Evolutionary conservation across 768 basidiomycete species (phyloP).

Genomic region (Gloeopeniophorella convolvens): DNA sequence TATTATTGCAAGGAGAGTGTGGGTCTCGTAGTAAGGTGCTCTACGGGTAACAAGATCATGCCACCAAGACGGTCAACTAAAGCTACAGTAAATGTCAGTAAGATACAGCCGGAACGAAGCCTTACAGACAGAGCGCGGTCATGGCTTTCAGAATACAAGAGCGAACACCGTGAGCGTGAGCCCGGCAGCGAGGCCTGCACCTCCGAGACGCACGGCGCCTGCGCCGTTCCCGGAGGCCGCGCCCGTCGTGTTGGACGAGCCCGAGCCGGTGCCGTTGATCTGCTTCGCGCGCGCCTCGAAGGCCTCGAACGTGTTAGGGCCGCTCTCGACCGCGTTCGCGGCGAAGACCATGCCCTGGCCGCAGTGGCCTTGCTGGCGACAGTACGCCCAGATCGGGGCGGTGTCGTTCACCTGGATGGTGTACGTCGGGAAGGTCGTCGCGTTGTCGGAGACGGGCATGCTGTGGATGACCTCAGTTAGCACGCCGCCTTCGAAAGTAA

Average conservation of each 20-base stretch:
- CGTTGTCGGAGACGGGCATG: slow-evolving; percentile 41
- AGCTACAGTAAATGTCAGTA: slow-evolving; percentile 4
- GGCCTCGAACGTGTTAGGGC: slow-evolving; percentile 47
- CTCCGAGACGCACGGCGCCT: slow-evolving; percentile 15
- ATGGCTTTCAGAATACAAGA: neutral
- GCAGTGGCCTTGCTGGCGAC: slow-evolving; percentile 46
- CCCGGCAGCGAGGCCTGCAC: neutral
- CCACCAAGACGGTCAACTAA: slow-evolving; percentile 1
- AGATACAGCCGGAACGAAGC: slow-evolving; percentile 13
- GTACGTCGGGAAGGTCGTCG: slow-evolving; percentile 45
- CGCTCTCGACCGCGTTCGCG: slow-evolving; percentile 44
- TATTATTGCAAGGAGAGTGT: neutral
- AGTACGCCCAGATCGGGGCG: slow-evolving; percentile 50
- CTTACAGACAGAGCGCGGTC: neutral
- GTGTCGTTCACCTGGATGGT: slow-evolving; percentile 51
- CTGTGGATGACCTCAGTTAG: slow-evolving; percentile 22
- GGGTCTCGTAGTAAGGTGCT: neutral
- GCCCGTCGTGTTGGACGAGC: slow-evolving; percentile 14
- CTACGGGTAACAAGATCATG: neutral
- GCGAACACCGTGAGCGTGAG: slow-evolving; percentile 6
- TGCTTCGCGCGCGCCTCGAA: slow-evolving; percentile 43
- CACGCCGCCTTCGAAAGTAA: neutral
- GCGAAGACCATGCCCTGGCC: slow-evolving; percentile 55
- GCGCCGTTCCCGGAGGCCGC: slow-evolving; percentile 12
- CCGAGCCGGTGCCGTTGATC: slow-evolving; percentile 33